These are phyloP conservation scores for Lotus japonicus DNA, from an alignment of 306 rosid species.

Conservation along the genomic window DNA sequence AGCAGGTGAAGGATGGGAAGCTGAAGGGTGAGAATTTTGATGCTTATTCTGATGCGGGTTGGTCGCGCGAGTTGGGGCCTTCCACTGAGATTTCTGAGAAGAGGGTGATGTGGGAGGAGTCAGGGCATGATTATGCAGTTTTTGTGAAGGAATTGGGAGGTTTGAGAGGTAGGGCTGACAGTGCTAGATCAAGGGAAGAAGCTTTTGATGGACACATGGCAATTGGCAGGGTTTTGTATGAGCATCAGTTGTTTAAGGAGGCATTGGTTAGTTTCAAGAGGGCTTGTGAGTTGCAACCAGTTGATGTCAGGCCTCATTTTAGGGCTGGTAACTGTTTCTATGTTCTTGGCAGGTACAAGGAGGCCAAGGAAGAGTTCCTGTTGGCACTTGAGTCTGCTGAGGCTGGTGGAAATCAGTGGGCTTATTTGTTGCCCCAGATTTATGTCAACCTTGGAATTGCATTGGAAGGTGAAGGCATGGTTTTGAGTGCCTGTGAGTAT, in stretches of 20 bases:
- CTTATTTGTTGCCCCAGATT: conserved; percentile 92
- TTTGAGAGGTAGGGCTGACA: conserved; percentile 73
- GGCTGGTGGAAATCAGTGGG: conserved; percentile 96
- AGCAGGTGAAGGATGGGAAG: conserved; percentile 84
- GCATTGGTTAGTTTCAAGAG: conserved; percentile 80
- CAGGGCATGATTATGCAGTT: conserved; percentile 67
- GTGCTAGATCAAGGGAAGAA: conserved; percentile 87
- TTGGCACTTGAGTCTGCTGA: conserved; percentile 90
- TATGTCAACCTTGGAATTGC: conserved; percentile 94
- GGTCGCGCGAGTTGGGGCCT: conserved; percentile 94
- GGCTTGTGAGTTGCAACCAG: conserved; percentile 96
- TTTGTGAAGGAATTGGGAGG: conserved; percentile 82
- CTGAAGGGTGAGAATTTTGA: conserved; percentile 71
- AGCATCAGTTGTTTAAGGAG: conserved; percentile 87
- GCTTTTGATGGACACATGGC: conserved; percentile 99
- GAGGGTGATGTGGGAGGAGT: conserved; percentile 82
- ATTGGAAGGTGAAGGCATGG: conserved; percentile 99
- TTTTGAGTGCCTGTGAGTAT: conserved; percentile 97
- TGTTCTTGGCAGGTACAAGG: conserved; percentile 63
- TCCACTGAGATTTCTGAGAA: conserved; percentile 78
- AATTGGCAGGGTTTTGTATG: conserved; percentile 85
- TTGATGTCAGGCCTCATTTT: conserved; percentile 93
- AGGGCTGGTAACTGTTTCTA: conserved; percentile 89
- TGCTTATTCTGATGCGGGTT: conserved; percentile 89
- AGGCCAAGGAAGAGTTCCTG: conserved; percentile 85